A percentile compares a stretch with the other conserved stretches of the same genome.
These are phyloP conservation scores for Colletotrichum tropicale DNA, from an alignment of 2,329 filamentous ascomycete genomes.

Conservation along the genomic window DNA sequence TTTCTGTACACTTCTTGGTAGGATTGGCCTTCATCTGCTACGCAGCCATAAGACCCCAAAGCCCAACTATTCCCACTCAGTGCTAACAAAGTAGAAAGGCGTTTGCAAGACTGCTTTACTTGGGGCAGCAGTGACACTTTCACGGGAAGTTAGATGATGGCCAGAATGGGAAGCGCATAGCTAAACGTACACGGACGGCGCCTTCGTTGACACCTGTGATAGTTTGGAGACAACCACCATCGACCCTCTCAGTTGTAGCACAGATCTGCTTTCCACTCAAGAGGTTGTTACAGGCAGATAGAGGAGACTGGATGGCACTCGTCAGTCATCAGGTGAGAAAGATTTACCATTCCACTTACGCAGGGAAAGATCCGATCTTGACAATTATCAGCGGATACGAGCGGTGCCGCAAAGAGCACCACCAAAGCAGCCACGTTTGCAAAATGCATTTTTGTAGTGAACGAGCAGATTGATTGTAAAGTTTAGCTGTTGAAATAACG, in stretches of 20 bases:
- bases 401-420: background rate
- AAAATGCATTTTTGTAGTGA: background rate
- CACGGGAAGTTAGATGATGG: background rate
- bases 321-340: background rate
- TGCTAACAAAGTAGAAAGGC: background rate
- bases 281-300: background rate
- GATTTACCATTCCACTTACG: background rate
- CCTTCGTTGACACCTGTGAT: background rate
- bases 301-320: background rate
- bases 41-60: accelerated
- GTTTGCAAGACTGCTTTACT: background rate
- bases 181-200: background rate
- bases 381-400: background rate
- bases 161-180: background rate
- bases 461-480: background rate
- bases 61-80: background rate
- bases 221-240: background rate
- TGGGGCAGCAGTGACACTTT: background rate
- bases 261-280: background rate
- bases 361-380: background rate
- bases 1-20: accelerated
- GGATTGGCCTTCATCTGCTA: accelerated
- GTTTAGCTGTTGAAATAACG: background rate
- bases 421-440: background rate
- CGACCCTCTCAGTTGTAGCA: background rate